Evolutionary conservation across 805 yeast species (phyloP).

Genomic region (Pichia sporocuriosa): DNA sequence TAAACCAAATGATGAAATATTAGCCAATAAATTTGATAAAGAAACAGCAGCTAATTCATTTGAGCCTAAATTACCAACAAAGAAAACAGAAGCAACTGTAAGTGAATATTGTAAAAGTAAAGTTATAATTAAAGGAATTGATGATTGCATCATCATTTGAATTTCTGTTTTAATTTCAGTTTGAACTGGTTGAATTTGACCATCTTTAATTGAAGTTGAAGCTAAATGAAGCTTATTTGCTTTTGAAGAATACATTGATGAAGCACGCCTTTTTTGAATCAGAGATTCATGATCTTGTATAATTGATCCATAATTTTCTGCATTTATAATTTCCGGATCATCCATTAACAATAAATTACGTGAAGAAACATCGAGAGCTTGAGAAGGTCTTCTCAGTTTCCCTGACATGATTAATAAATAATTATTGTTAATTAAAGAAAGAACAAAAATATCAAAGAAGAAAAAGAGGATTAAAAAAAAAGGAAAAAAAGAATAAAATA

Average conservation of each 20-base stretch:
- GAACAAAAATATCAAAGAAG: too few species aligned
- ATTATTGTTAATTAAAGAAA: too few species aligned
- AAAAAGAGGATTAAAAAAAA: too few species aligned
- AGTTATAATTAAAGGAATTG: conserved; percentile 46
- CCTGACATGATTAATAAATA: too few species aligned
- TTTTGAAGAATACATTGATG: conserved; percentile 18
- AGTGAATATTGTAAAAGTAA: conserved; percentile 49
- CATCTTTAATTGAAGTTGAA: conserved; percentile 19
- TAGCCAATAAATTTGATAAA: conserved; percentile 50
- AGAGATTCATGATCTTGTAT: conserved; percentile 15
- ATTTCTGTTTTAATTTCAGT: conserved; percentile 34
- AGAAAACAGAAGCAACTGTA: conserved; percentile 46
- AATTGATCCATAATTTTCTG: conserved; percentile 17
- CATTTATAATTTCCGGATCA: background rate
- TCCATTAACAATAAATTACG: background rate
- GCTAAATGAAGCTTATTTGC: conserved; percentile 13
- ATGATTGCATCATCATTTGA: conserved; percentile 33
- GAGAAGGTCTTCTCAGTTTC: too few species aligned
- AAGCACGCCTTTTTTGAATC: conserved; percentile 24
- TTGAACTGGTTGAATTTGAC: conserved; percentile 33
- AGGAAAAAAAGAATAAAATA: too few species aligned
- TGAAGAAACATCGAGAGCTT: too few species aligned
- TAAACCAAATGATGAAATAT: conserved; percentile 48
- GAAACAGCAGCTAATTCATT: conserved; percentile 53
- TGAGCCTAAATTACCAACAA: conserved; percentile 56